Percentiles rank a stretch among this genome's conserved stretches.
phyloP scores from a whole-genome alignment of 1,284 basidiomycete genomes.

The Puccinia triticina region DNA sequence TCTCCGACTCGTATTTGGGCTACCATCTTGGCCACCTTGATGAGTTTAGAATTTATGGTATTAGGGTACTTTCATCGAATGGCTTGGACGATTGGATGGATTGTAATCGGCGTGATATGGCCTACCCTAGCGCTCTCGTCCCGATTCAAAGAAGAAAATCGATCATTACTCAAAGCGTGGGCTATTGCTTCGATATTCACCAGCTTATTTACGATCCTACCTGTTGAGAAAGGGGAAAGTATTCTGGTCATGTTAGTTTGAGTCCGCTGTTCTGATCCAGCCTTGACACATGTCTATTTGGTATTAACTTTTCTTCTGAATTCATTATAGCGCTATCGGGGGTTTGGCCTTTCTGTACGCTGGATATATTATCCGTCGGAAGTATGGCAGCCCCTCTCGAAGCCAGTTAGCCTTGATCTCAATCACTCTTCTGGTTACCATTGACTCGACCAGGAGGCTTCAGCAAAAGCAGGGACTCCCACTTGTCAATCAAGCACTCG shows the following conservation, averaged over 20 bases:
- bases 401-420: slow-evolving; percentile 63
- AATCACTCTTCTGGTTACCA: slow-evolving; percentile 66
- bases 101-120: slow-evolving; percentile 72
- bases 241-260: slow-evolving; percentile 67
- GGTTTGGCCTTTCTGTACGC: slow-evolving; percentile 25
- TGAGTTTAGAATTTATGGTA: slow-evolving; percentile 71
- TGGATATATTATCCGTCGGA: not conserved
- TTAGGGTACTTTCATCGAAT: slow-evolving; percentile 67
- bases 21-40: slow-evolving; percentile 24
- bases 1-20: slow-evolving; percentile 32
- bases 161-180: slow-evolving; percentile 64
- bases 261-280: not conserved
- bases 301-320: slow-evolving; percentile 14
- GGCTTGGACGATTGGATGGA: slow-evolving; percentile 74
- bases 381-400: slow-evolving; percentile 27
- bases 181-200: slow-evolving; percentile 65
- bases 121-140: slow-evolving; percentile 66
- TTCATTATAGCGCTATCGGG: slow-evolving; percentile 26
- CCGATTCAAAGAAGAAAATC: slow-evolving; percentile 58
- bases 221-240: slow-evolving; percentile 75
- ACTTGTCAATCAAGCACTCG: slow-evolving; percentile 67
- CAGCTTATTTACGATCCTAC: slow-evolving; percentile 72
- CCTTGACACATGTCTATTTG: not conserved
- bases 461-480: slow-evolving; percentile 73
- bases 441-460: slow-evolving; percentile 68